Percentiles rank a stretch among this genome's conserved stretches.
Evolutionary conservation across 768 basidiomycete species (phyloP).

Genomic region (Hirschioporus abietinus): DNA sequence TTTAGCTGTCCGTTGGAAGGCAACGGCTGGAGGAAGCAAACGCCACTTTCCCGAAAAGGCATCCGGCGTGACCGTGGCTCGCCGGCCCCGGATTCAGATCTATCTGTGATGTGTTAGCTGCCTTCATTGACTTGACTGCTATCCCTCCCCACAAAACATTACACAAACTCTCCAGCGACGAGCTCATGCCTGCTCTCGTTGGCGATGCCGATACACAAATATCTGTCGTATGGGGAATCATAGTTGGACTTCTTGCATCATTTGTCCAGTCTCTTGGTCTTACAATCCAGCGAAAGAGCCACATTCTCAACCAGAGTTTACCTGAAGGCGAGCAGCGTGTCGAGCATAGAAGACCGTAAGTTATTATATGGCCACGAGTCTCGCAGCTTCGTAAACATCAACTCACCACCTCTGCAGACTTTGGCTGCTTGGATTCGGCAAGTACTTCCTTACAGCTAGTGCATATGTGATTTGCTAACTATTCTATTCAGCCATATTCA

Average conservation of each 20-base stretch:
- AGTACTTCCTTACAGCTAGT: conserved; percentile 17
- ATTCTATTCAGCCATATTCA: conserved; percentile 52
- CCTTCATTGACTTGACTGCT: background rate
- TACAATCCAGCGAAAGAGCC: conserved; percentile 91
- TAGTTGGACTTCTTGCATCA: conserved; percentile 71
- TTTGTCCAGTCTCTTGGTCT: conserved; percentile 89
- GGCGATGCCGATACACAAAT: conserved; percentile 22
- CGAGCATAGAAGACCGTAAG: conserved; percentile 78
- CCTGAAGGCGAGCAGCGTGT: conserved; percentile 58
- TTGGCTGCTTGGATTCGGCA: conserved; percentile 81
- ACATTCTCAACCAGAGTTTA: conserved; percentile 73
- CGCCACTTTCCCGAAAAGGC: no score
- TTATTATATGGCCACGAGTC: conserved; percentile 17
- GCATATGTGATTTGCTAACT: conserved; percentile 8
- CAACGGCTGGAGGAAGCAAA: no score
- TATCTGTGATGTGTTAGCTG: background rate
- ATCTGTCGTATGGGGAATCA: conserved; percentile 38
- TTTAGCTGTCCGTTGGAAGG: no score
- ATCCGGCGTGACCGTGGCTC: no score
- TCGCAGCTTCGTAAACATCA: conserved; percentile 7
- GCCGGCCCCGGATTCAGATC: no score
- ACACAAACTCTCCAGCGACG: background rate
- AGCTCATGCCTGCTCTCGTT: background rate
- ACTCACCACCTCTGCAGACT: conserved; percentile 41
- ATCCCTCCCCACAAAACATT: background rate